Evolutionary conservation across 768 basidiomycete species (phyloP).

Genomic region (Melanogaster broomeanus): DNA sequence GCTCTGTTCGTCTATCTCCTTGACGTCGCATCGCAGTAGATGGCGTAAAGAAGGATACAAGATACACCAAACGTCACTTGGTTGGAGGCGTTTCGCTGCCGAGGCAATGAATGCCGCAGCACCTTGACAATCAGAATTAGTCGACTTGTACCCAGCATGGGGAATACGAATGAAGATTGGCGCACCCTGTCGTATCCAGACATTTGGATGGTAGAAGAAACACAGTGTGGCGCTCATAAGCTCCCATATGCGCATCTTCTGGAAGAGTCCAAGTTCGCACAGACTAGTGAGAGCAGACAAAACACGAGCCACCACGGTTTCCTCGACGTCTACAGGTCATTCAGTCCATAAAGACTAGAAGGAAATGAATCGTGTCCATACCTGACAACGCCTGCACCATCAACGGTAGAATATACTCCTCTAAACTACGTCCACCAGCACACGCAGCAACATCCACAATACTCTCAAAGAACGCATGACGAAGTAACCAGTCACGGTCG

Average conservation of each 20-base stretch:
- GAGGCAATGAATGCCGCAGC: conserved; percentile 88
- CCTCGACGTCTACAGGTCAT: conserved; percentile 79
- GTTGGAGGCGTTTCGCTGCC: conserved; percentile 77
- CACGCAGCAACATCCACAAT: conserved; percentile 95
- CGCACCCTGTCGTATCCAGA: conserved; percentile 94
- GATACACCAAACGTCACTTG: conserved; percentile 96
- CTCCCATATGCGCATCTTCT: conserved; percentile 97
- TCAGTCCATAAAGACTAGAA: conserved; percentile 6
- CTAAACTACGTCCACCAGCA: conserved; percentile 87
- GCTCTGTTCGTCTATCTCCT: conserved; percentile 68
- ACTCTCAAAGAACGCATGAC: conserved; percentile 92
- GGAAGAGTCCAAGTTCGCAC: conserved; percentile 86
- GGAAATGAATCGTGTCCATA: conserved; percentile 32
- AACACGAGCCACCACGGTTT: conserved; percentile 90
- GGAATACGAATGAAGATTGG: not conserved
- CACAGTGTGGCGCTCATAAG: conserved; percentile 85
- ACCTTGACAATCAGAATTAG: conserved; percentile 45
- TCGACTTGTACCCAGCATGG: not conserved
- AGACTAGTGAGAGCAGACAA: conserved; percentile 85
- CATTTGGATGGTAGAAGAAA: conserved; percentile 93
- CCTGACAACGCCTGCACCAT: conserved; percentile 96
- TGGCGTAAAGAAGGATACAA: conserved; percentile 89
- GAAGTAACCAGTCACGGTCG: conserved; percentile 89
- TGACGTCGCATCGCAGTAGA: conserved; percentile 82
- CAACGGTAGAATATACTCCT: conserved; percentile 95